Evolutionary conservation across 495 filamentous ascomycete genomes (phyloP), one percentile per base, ranked within the genome.

Genomic region (Neurospora africana): DNA sequence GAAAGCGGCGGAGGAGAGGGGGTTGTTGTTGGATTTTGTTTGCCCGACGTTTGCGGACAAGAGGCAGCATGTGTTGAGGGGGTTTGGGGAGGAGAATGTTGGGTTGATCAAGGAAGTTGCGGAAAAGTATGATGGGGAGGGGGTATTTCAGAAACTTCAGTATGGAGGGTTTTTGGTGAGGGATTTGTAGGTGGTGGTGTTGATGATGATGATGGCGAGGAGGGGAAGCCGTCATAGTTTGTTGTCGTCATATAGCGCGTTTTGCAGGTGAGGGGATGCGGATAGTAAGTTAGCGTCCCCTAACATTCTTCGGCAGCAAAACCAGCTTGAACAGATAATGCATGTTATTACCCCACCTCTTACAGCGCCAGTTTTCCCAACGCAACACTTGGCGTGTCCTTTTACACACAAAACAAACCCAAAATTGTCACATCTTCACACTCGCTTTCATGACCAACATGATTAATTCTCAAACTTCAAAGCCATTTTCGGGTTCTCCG

Each of bases 31-130:
- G 40, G 73, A 68, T 2, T 86, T 76, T 74, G 37, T 72, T 1
- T 83, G 81, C 39, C 43, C 79, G 4, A 84, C 84, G 38, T 82
- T 87, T 72, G 84, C 85, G 0, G 78, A 82, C 41, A 69, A 68
- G 30, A 75, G 61, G 3, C 86, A 87, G 78, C 75, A 83, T 65
- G 80, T 81, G 4, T 76, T 89, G 11, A 73, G 65, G 0, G 82
- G 86, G n/a, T 89, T 87, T 74, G 87, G 87, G 0, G 73, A 70
- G 68, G 79, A 79, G 38, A 87, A 83, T 71, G 68, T 86, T 4
- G 43, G 70, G 30, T 76, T 73, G 37, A 73, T 89, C 69, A 74
- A 75, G 21, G 69, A 74, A 17, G 80, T 83, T 7, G 80, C 80
- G 1, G 71, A 70, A 40, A 82, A 82, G 78, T 90, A 87, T 74